These are phyloP conservation scores for Blastomyces emzantsi DNA, from an alignment of 2,329 filamentous ascomycete genomes.

Conservation along the genomic window DNA sequence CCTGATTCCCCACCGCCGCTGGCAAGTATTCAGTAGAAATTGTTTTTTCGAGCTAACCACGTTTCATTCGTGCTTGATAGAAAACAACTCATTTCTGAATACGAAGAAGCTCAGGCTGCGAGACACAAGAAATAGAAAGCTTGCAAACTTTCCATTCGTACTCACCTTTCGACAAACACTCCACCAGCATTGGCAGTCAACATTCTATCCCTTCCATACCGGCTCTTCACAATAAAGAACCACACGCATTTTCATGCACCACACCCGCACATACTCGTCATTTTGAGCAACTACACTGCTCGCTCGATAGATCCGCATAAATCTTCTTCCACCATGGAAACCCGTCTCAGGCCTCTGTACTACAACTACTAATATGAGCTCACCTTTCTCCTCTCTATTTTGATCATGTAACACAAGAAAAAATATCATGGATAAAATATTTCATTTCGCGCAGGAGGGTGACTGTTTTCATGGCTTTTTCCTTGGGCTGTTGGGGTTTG, in stretches of 20 bases:
- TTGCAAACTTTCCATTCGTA: background rate
- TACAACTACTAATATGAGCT: conserved; percentile 10
- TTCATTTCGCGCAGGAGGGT: conserved; percentile 7
- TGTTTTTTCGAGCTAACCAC: conserved; percentile 6
- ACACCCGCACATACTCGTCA: background rate
- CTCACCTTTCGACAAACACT: background rate
- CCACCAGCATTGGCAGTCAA: background rate
- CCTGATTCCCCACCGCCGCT: background rate
- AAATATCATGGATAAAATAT: conserved; percentile 2
- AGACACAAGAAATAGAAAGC: conserved; percentile 51
- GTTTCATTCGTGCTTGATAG: conserved; percentile 21
- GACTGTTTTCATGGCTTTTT: background rate
- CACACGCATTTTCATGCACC: background rate
- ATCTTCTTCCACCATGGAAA: background rate
- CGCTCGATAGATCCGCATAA: background rate
- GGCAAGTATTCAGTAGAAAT: background rate
- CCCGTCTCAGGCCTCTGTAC: background rate
- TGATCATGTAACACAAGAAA: conserved; percentile 15
- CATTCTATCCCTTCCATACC: background rate
- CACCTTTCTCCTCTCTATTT: conserved; percentile 19
- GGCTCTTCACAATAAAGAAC: background rate
- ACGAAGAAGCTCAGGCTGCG: conserved; percentile 57
- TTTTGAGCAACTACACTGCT: background rate
- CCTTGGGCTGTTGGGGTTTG: background rate
- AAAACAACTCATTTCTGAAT: conserved; percentile 59